Conservation (phyloP, 192 early-diverging fungal species). For the Coemansia sp. region DNA sequence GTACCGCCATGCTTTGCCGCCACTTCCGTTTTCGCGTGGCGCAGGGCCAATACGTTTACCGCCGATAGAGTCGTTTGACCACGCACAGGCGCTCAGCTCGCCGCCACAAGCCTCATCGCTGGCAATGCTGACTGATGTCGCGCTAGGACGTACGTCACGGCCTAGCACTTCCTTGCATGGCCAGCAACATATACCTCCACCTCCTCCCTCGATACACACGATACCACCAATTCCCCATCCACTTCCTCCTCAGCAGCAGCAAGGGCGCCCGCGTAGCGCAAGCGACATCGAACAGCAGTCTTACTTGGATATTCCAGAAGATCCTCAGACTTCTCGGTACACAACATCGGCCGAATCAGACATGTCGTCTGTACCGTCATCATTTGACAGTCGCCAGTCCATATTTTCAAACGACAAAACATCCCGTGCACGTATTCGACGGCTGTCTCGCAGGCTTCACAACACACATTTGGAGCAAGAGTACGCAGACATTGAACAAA, state of each 20-base stretch:
- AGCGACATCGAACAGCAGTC: slow-evolving; percentile 21
- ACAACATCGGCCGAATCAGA: slow-evolving; percentile 16
- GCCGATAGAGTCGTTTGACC: slow-evolving; percentile 49
- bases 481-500: neutral
- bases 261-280: neutral
- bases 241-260: slow-evolving; percentile 5
- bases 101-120: slow-evolving; percentile 21
- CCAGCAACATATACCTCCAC: neutral
- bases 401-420: neutral
- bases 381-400: slow-evolving; percentile 21
- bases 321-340: slow-evolving; percentile 7
- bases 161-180: neutral
- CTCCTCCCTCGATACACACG: neutral
- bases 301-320: slow-evolving; percentile 3
- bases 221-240: neutral
- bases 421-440: slow-evolving; percentile 13
- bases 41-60: slow-evolving; percentile 34
- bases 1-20: neutral
- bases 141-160: slow-evolving; percentile 10
- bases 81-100: slow-evolving; percentile 16
- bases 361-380: slow-evolving; percentile 11
- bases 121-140: slow-evolving; percentile 26
- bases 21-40: neutral
- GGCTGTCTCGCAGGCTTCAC: slow-evolving; percentile 20
- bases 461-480: slow-evolving; percentile 32